Evolutionary conservation across 768 basidiomycete genomes (phyloP).

Genomic region (Trametes gibbosa): DNA sequence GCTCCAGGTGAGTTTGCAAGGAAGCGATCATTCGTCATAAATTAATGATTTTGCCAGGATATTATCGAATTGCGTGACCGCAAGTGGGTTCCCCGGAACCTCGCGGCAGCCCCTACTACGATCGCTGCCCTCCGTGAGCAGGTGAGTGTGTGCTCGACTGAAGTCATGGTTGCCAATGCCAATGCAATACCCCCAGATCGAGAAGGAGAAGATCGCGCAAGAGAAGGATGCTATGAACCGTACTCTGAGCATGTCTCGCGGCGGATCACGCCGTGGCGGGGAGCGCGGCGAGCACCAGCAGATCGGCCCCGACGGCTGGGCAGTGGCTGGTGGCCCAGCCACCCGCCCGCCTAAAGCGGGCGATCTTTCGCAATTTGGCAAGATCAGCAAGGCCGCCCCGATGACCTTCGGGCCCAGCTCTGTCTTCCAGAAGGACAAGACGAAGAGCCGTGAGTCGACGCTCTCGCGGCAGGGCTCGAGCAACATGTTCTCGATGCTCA

Average conservation of each 20-base stretch:
- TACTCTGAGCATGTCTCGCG: slow-evolving; percentile 79
- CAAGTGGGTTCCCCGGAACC: slow-evolving; percentile 75
- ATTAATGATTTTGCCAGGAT: slow-evolving; percentile 52
- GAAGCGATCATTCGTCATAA: background rate
- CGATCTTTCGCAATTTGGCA: slow-evolving; percentile 85
- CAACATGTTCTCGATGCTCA: slow-evolving; percentile 89
- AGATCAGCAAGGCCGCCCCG: slow-evolving; percentile 65
- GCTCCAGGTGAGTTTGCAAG: slow-evolving; percentile 66
- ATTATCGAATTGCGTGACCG: slow-evolving; percentile 83
- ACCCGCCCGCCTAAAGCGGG: slow-evolving; percentile 73
- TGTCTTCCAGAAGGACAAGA: slow-evolving; percentile 72
- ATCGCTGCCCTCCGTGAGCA: slow-evolving; percentile 86
- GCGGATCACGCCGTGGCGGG: slow-evolving; percentile 85
- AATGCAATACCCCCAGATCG: slow-evolving; percentile 49
- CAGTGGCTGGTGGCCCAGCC: slow-evolving; percentile 45
- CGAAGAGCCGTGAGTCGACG: slow-evolving; percentile 59
- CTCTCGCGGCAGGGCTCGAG: slow-evolving; percentile 78
- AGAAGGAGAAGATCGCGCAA: slow-evolving; percentile 85
- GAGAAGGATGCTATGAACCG: slow-evolving; percentile 67
- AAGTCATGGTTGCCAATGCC: slow-evolving; percentile 7
- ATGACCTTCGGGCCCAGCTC: slow-evolving; percentile 84
- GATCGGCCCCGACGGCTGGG: slow-evolving; percentile 85
- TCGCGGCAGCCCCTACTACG: slow-evolving; percentile 76
- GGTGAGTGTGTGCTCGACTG: slow-evolving; percentile 44
- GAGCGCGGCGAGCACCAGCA: slow-evolving; percentile 58